phyloP scores from a whole-genome alignment of 352 stramenopile species.

The Pythium folliculosum region DNA sequence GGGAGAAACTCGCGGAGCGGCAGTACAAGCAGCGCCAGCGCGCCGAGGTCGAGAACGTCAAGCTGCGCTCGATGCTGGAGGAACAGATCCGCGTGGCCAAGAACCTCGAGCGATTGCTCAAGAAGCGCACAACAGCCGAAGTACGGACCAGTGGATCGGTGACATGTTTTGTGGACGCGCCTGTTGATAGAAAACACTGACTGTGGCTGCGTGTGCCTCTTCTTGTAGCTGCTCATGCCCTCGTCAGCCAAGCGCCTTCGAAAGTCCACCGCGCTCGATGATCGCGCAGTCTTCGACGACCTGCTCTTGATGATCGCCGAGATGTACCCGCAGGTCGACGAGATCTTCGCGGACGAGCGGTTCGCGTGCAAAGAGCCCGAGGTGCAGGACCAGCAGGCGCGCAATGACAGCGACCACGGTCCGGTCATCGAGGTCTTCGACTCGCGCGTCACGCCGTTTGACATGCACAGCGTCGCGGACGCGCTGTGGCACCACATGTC shows the following conservation, averaged over 20 bases:
- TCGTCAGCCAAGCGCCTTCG: conserved; percentile 8
- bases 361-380: conserved; percentile 12
- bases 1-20: conserved; percentile 23
- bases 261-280: conserved; percentile 1
- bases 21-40: conserved; percentile 31
- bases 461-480: conserved; percentile 12
- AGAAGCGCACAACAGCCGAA: conserved; percentile 21
- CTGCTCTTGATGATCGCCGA: not conserved
- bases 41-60: conserved; percentile 28
- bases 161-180: too few species aligned
- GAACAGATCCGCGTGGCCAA: conserved; percentile 51
- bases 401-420: conserved; percentile 10
- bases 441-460: conserved; percentile 17
- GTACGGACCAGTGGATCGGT: too few species aligned
- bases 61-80: conserved; percentile 34
- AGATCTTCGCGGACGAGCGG: conserved; percentile 8
- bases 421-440: conserved; percentile 21
- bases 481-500: conserved; percentile 27
- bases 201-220: not conserved
- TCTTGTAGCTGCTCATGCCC: conserved; percentile 5
- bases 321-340: conserved; percentile 2
- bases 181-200: too few species aligned
- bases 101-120: conserved; percentile 40
- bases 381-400: conserved; percentile 13
- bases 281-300: conserved; percentile 13